Evolutionary conservation across 2,329 filamentous ascomycete species (phyloP), one percentile per base, ranked within the genome.

Genomic region (Elsinoe australis): DNA sequence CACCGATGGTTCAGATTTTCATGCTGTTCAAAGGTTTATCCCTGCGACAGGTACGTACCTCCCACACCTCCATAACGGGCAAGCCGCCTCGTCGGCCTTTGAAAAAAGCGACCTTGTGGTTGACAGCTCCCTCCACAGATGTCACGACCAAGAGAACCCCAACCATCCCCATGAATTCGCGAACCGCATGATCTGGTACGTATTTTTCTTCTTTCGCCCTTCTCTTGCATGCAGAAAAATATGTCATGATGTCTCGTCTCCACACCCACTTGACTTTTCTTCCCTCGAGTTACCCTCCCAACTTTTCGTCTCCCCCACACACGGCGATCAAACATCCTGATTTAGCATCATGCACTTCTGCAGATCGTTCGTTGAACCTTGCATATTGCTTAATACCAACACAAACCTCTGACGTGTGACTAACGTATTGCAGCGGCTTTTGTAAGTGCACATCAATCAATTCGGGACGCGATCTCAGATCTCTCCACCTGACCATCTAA

Each of bases 151-250:
- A 12, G 74, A 68, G 7, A 78, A 80, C 17, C 45, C 45, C 56
- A 80, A 83, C 44, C 87, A 94, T 66, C 69, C 76, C 5, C 82
- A 85, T 54, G 87, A 92, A 67, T 87, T 86, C 73, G 87, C 87
- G 5, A 87, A 83, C 58, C 73, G 85, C 41, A 92, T 92, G 85
- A 79, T 90, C 28, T 90, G 85, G 70, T 72, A 64, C 51, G 67
- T 59, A 26, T 29, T 38, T 12, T 29, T 45, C 39, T 29, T 10
- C 17, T 15, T 41, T 26, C 39, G 21, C n/a, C 24, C 6, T 14
- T 26, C 10, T 19, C 18, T 39, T 22, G 15, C 35, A 24, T 39
- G 12, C 17, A 17, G 14, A 5, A 21, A 22, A 17, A 12, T 7
- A 29, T 29, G 26, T 7, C 12, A 12, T 29, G 26, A 12, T 12